phyloP scores from a whole-genome alignment of 495 filamentous ascomycete genomes.

The Xylaria bambusicola region DNA sequence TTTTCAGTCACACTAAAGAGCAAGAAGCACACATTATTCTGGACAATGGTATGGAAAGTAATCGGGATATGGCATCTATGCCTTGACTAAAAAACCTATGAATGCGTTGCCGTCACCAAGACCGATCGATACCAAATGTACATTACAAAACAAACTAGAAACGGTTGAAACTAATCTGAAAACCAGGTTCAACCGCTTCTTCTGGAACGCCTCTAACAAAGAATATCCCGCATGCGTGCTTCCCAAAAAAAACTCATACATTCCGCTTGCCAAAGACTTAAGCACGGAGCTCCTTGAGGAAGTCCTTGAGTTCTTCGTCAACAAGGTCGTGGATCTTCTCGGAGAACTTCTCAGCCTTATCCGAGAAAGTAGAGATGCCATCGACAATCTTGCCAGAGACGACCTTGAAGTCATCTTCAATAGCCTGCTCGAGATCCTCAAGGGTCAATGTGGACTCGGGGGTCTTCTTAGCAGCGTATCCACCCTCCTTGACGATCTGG shows the following conservation, averaged over 20 bases:
- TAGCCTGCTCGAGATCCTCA: slow-evolving; percentile 61
- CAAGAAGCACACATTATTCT: too few species aligned
- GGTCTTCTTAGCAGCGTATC: slow-evolving; percentile 49
- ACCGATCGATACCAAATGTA: slow-evolving; percentile 34
- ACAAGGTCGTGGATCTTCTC: slow-evolving; percentile 57
- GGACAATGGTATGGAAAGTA: slow-evolving; percentile 9
- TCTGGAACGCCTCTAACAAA: slow-evolving; percentile 16
- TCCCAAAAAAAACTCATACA: not conserved
- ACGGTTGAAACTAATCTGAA: slow-evolving; percentile 25
- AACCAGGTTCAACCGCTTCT: slow-evolving; percentile 11
- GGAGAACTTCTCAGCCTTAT: slow-evolving; percentile 51
- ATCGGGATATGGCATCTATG: slow-evolving; percentile 23
- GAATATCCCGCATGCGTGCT: not conserved
- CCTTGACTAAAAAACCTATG: slow-evolving; percentile 22
- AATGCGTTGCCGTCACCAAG: slow-evolving; percentile 28
- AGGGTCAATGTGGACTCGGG: slow-evolving; percentile 41
- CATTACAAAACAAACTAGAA: slow-evolving; percentile 42
- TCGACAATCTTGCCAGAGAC: slow-evolving; percentile 56
- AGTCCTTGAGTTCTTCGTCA: slow-evolving; percentile 66
- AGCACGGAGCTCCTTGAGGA: slow-evolving; percentile 61
- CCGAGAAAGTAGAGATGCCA: slow-evolving; percentile 44
- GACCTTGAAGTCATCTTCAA: slow-evolving; percentile 59
- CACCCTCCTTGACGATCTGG: slow-evolving; percentile 73
- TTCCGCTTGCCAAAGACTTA: slow-evolving; percentile 27
- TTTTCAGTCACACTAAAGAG: too few species aligned